Evolutionary conservation across 495 filamentous ascomycete species (phyloP), one percentile per base, ranked within the genome.

Genomic region (Trichocladium antarcticum): DNA sequence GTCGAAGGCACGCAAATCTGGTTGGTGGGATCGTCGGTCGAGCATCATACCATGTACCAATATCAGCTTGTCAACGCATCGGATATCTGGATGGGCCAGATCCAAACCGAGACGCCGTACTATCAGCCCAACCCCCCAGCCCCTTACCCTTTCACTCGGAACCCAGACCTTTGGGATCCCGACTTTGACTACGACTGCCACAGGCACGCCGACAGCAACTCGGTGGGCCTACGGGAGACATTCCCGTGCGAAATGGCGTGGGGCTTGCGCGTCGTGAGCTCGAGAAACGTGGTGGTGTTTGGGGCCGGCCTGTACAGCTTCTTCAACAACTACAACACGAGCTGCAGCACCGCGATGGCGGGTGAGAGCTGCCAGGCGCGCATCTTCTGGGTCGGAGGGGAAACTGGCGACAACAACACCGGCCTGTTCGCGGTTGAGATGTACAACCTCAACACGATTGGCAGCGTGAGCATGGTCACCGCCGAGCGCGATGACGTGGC

Each of bases 71-170:
- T 78, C 49, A 82, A 82, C 47, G 83, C 89, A 0, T 66, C 80
- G 53, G 84, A 92, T 57, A 69, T 93, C 50, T 93, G 84, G 65
- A 83, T 90, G 74, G 84, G 79, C 6, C 68, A 86, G 42, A 88
- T 92, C 46, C 89, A 96, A 63, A 81, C 85, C 14, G 89, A 96
- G 66, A 92, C 89, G 1, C 85, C 89, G 3, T 95, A 96, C 70
- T 89, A 83, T 70, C 87, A 92, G 65, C 73, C 77, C 48, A 93
- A 93, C 68, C 89, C 89, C 1, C 72, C 76, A 42, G 78, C 87
- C 0, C 70, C 83, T 3, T 68, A 65, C 8, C 82, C 85, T 1
- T 90, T 83, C 69, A 37, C 37, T 75, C 80, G 34, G 5, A 84
- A 82, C 68, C 71, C 72, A 0, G 64, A 76, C 8, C 85, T 73